Evolutionary conservation across 106 monocot species (phyloP), one percentile per base, ranked within the genome.

Genomic region (Phalaenopsis aphrodite): DNA sequence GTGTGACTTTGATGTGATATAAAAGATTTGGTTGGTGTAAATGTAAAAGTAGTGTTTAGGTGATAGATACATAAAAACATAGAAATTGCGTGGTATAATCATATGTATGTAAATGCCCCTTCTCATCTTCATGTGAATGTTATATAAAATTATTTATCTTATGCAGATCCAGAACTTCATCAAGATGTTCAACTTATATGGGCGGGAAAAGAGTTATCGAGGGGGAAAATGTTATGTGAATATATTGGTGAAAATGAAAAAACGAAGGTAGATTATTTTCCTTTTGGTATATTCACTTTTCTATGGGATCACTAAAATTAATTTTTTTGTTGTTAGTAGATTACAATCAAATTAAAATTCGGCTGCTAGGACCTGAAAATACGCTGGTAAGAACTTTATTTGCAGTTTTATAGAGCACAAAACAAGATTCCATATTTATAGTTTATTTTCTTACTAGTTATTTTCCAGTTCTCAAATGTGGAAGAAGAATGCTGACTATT

Each of bases 191-290:
- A 86, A 37, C 84, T 89, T 48, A 86, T 81, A 56, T 89, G 88
- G 86, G 88, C 88, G 24, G 86, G 86, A 73, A 89, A 86, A 82
- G 81, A 89, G 79, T 77, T 89, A 21, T n/a, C 37, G 14, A 79
- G 72, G 19, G 88, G 79, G 42, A 86, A 84, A 76, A 82, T 9
- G 42, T 43, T 89, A 66, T 86, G 61, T 74, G 86, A 86, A 30
- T 89, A 89, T 72, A 82, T 84, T 55, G 88, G 88, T 73, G 49
- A 52, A 72, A 89, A 86, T 86, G 88, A 89, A 49, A 89, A 89
- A 81, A 89, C 89, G 41, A 89, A 84, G 89, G 89, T 89, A 79
- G 3, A 3, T 24, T 47, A 42, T 15, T 57, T 48, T 61, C 61
- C 1, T n/a, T 1, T 3, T 21, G 19, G 4, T 23, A 23, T 61